A percentile compares a stretch with the other conserved stretches of the same genome.
phyloP scores from a whole-genome alignment of 1,284 basidiomycete genomes.

The Sparassis latifolia region DNA sequence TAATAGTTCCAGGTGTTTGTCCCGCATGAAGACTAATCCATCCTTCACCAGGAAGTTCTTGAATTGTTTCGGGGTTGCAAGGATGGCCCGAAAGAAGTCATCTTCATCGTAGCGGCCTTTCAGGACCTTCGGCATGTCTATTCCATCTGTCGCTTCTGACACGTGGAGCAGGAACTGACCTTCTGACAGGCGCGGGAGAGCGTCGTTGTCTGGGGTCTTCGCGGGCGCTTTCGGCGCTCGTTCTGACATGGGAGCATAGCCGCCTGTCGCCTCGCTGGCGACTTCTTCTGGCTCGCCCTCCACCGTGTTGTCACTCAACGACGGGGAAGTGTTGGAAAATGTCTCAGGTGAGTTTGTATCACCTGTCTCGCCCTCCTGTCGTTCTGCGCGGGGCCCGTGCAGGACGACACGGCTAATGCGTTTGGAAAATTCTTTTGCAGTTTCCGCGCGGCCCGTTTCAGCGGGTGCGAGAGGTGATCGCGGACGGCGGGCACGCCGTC shows the following conservation, averaged over 20 bases:
- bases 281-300: background rate
- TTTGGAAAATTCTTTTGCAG: conserved; percentile 2
- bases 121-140: background rate
- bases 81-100: background rate
- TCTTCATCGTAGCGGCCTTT: conserved; percentile 1
- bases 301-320: background rate
- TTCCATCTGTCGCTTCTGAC: background rate
- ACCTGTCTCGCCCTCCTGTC: conserved; percentile 3
- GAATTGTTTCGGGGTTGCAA: background rate
- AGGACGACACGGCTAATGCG: conserved; percentile 1
- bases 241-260: background rate
- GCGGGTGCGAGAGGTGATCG: background rate
- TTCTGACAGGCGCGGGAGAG: background rate
- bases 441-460: conserved; percentile 4
- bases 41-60: conserved; percentile 13
- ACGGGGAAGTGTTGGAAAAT: background rate
- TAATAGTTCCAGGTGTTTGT: conserved; percentile 3
- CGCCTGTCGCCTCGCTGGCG: background rate
- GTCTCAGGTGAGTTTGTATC: background rate
- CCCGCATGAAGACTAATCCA: conserved; percentile 10
- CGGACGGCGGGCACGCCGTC: background rate
- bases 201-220: background rate
- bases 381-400: background rate
- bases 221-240: background rate
- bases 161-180: background rate